These are phyloP conservation scores for Penicillium sp. DNA, from an alignment of 2,329 filamentous ascomycete genomes.

Conservation along the genomic window DNA sequence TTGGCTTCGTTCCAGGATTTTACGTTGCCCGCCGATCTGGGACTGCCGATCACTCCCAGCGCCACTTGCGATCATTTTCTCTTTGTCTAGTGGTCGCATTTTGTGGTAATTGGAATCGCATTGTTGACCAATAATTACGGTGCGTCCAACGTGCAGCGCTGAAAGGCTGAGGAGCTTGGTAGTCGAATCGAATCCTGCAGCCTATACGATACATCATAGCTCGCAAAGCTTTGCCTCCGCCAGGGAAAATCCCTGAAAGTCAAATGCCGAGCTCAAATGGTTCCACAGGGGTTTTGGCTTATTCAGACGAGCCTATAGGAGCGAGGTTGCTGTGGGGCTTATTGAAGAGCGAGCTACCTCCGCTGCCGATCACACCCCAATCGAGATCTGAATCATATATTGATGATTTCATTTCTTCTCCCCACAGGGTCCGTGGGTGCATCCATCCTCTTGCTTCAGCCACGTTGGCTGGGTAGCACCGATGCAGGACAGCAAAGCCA, in stretches of 20 bases:
- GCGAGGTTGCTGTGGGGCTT: background rate
- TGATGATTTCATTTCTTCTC: background rate
- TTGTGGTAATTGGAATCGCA: background rate
- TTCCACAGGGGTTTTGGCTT: background rate
- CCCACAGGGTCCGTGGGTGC: conserved; percentile 1
- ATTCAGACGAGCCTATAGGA: conserved; percentile 21
- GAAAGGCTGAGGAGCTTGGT: background rate
- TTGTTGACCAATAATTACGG: background rate
- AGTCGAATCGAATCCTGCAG: background rate
- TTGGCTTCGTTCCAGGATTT: background rate
- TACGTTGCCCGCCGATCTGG: background rate
- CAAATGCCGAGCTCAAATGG: background rate
- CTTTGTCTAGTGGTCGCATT: background rate
- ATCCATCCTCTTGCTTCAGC: conserved; percentile 13
- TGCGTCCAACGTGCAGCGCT: background rate
- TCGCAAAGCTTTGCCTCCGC: background rate
- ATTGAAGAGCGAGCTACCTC: conserved; percentile 8
- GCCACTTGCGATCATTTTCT: background rate
- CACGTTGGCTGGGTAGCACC: conserved; percentile 27
- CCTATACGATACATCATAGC: conserved; percentile 1
- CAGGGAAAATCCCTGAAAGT: background rate
- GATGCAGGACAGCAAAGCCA: conserved; percentile 10
- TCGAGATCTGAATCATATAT: conserved; percentile 13
- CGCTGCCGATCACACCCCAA: conserved; percentile 16
- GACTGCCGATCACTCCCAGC: background rate